Percentiles rank a stretch among this genome's conserved stretches.
phyloP scores from a whole-genome alignment of 768 basidiomycete species.

The Pleurotus eryngii region DNA sequence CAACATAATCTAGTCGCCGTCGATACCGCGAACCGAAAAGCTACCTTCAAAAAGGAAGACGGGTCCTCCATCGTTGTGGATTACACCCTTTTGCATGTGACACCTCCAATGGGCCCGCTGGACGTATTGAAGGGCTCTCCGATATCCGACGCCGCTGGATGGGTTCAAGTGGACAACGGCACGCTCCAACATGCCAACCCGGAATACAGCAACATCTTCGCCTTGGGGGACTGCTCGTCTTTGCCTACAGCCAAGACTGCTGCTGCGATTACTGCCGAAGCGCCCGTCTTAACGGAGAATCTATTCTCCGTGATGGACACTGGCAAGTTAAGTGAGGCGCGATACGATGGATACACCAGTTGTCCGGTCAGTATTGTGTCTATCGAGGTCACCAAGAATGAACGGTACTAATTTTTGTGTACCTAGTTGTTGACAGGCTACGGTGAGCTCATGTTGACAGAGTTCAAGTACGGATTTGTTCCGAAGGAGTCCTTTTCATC shows the following conservation, averaged over 20 bases:
- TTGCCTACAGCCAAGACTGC: conserved; percentile 96
- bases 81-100: conserved; percentile 81
- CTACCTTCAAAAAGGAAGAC: conserved; percentile 82
- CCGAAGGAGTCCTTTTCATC: conserved; percentile 82
- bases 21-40: conserved; percentile 65
- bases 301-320: conserved; percentile 70
- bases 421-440: conserved; percentile 74
- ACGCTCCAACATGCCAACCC: conserved; percentile 86
- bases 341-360: conserved; percentile 87
- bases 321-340: conserved; percentile 63
- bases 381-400: neutral
- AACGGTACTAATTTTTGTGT: conserved; percentile 9
- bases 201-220: conserved; percentile 77
- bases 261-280: conserved; percentile 88
- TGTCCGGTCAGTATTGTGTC: conserved; percentile 57
- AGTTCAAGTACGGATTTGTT: conserved; percentile 90
- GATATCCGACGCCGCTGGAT: conserved; percentile 78
- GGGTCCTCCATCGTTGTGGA: conserved; percentile 66
- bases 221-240: conserved; percentile 89
- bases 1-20: conserved; percentile 79
- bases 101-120: conserved; percentile 90
- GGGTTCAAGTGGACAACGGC: conserved; percentile 81
- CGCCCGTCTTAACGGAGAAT: conserved; percentile 90
- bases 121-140: conserved; percentile 76
- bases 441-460: conserved; percentile 80